Conservation (phyloP, 176 grass and related monocot species). For the Phragmites australis region DNA sequence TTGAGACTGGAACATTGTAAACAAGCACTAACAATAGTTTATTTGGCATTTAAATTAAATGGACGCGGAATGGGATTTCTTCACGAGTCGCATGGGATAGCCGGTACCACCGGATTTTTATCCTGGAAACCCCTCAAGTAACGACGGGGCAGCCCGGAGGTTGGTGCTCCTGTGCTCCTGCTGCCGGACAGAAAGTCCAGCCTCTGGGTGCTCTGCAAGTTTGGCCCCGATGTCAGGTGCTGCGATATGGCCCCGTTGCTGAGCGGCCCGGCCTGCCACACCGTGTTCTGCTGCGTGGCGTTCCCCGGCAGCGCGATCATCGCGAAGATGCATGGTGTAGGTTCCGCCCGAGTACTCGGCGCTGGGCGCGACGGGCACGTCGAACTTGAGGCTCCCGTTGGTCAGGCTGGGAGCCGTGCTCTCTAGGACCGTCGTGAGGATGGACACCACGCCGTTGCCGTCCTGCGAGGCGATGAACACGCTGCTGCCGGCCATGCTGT, state of each 20-base stretch:
- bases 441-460: slow-evolving; percentile 29
- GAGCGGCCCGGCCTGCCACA: slow-evolving; percentile 70
- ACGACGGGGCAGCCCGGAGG: slow-evolving; percentile 6
- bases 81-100: too few relatives aligned
- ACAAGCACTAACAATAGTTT: neutral
- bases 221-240: slow-evolving; percentile 32
- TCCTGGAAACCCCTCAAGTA: neutral
- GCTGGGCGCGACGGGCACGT: slow-evolving; percentile 40
- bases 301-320: slow-evolving; percentile 63
- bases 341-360: slow-evolving; percentile 53
- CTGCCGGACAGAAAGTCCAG: slow-evolving; percentile 60
- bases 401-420: slow-evolving; percentile 37
- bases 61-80: too few relatives aligned
- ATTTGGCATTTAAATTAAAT: too few relatives aligned
- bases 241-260: slow-evolving; percentile 17
- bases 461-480: slow-evolving; percentile 62
- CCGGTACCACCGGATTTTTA: too few relatives aligned
- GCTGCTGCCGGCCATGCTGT: slow-evolving; percentile 61
- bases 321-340: slow-evolving; percentile 73
- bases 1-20: neutral
- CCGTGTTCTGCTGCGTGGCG: slow-evolving; percentile 55
- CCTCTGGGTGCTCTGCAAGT: slow-evolving; percentile 32
- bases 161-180: neutral
- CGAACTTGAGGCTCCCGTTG: slow-evolving; percentile 54
- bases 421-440: slow-evolving; percentile 39